phyloP scores from a whole-genome alignment of 148 eudicot genomes.

The Fagopyrum homotropicum region DNA sequence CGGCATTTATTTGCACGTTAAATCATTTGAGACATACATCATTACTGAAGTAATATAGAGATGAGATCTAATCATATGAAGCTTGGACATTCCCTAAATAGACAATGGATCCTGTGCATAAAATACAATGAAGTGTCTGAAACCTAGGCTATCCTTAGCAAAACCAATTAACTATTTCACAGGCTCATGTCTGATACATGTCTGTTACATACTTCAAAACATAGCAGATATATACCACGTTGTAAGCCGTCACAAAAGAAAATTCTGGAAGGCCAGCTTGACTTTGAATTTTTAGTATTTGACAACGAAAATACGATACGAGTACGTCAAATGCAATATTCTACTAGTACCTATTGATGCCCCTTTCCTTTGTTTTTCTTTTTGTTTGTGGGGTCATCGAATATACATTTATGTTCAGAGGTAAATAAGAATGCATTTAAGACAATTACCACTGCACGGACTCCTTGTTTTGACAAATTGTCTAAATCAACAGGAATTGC shows the following conservation, averaged over 20 bases:
- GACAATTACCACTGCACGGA: constrained; percentile 58
- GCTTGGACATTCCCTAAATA: neutral
- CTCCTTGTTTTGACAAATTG: constrained; percentile 51
- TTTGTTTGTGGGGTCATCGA: neutral
- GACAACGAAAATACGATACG: neutral
- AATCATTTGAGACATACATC: too few species aligned
- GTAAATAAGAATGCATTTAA: constrained; percentile 3
- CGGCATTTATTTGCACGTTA: too few species aligned
- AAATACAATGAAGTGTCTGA: neutral
- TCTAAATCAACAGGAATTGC: constrained; percentile 49
- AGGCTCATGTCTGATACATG: neutral
- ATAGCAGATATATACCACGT: neutral
- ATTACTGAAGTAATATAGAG: neutral
- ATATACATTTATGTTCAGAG: neutral
- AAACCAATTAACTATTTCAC: neutral
- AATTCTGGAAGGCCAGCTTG: neutral
- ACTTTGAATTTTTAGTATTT: neutral
- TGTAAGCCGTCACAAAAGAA: neutral
- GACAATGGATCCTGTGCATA: neutral
- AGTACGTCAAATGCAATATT: neutral
- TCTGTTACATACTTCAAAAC: neutral
- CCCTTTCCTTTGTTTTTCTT: neutral
- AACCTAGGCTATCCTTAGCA: neutral
- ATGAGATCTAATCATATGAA: neutral
- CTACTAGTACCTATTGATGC: neutral